Conservation (phyloP, 2,329 filamentous ascomycete genomes). For the Colletotrichum orchidophilum region DNA sequence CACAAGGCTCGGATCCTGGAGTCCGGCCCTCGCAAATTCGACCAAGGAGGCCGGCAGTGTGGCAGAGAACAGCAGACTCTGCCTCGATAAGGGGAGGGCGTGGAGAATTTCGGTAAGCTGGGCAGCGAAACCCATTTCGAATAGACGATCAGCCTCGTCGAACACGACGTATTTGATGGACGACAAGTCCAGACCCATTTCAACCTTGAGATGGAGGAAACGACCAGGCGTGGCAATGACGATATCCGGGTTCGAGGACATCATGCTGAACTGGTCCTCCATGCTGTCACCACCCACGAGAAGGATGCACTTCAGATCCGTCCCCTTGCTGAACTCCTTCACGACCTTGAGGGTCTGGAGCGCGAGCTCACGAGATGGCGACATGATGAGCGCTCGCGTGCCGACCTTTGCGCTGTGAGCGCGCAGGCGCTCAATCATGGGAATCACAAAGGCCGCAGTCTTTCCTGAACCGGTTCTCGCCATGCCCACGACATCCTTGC, state of each 20-base stretch:
- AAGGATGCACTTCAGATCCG: conserved; percentile 88
- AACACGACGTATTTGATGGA: conserved; percentile 96
- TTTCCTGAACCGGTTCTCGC: conserved; percentile 98
- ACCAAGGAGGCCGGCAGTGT: conserved; percentile 94
- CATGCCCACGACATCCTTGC: conserved; percentile 98
- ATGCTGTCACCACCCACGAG: conserved; percentile 95
- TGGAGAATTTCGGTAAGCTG: conserved; percentile 94
- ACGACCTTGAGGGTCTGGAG: conserved; percentile 96
- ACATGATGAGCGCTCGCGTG: conserved; percentile 86
- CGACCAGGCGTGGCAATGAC: conserved; percentile 96
- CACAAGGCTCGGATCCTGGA: conserved; percentile 91
- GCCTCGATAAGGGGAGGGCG: conserved; percentile 82
- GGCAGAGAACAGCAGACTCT: conserved; percentile 94
- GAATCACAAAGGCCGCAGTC: conserved; percentile 97
- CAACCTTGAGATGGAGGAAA: conserved; percentile 95
- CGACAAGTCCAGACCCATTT: conserved; percentile 92
- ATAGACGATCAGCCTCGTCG: conserved; percentile 94
- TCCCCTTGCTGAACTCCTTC: conserved; percentile 90
- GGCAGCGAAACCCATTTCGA: conserved; percentile 97
- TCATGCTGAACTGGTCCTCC: conserved; percentile 92
- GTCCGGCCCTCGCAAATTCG: conserved; percentile 91
- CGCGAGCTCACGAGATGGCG: conserved; percentile 92
- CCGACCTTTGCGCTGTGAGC: conserved; percentile 88
- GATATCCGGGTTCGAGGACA: conserved; percentile 96
- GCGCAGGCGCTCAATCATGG: conserved; percentile 95